phyloP scores from a whole-genome alignment of 139 green algal species.

The Parachlorella kessleri region DNA sequence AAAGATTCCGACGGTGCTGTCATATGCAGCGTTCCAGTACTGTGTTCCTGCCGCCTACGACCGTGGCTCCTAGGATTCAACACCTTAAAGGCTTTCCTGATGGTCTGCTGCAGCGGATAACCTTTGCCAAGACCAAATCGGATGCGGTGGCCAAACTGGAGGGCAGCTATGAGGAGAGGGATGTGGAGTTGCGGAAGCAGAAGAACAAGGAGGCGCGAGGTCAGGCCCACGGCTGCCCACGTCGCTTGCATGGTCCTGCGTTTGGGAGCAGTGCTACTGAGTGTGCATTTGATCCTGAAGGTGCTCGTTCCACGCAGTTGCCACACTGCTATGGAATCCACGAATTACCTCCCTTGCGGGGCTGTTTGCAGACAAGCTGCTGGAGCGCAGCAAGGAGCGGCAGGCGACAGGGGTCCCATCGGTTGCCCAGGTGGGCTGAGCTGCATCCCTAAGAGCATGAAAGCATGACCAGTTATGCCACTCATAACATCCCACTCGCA shows the following conservation, averaged over 20 bases:
- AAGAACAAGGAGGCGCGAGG: not conserved
- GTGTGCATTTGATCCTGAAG: too few species aligned
- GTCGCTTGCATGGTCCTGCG: too few species aligned
- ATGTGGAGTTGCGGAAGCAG: not conserved
- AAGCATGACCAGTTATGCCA: too few species aligned
- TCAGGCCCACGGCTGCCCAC: too few species aligned
- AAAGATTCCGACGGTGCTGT: too few species aligned
- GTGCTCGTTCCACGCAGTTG: too few species aligned
- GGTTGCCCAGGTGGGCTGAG: not conserved
- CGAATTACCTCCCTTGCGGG: too few species aligned
- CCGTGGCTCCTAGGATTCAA: too few species aligned
- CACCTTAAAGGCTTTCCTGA: not conserved
- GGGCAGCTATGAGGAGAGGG: conserved; percentile 72
- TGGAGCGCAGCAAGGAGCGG: not conserved
- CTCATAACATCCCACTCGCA: too few species aligned
- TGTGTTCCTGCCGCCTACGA: not conserved
- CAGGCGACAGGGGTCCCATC: not conserved
- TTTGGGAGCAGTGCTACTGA: too few species aligned
- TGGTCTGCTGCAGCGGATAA: conserved; percentile 68
- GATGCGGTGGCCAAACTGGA: conserved; percentile 89
- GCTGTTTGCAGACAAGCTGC: not conserved
- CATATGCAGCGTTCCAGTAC: not conserved
- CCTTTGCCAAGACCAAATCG: conserved; percentile 90
- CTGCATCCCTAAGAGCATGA: too few species aligned
- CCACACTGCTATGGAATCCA: too few species aligned